phyloP scores from a whole-genome alignment of 148 eudicot genomes.

The Vaccinium corymbosum region DNA sequence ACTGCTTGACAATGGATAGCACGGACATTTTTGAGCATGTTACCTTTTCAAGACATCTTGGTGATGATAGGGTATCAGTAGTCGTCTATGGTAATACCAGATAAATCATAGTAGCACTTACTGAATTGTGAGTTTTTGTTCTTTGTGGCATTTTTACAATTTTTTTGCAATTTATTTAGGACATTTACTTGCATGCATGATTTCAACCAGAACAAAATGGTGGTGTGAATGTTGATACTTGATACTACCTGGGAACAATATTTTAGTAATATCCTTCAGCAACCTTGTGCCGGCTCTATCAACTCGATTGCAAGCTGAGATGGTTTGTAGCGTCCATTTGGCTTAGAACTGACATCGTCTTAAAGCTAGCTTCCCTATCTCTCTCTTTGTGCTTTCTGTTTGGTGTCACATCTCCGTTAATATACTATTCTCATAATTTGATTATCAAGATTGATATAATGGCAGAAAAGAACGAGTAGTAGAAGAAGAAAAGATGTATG shows the following conservation, averaged over 20 bases:
- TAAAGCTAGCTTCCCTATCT: not conserved
- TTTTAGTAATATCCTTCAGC: not conserved
- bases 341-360: not conserved
- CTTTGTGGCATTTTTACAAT: not conserved
- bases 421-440: not conserved
- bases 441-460: not conserved
- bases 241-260: not conserved
- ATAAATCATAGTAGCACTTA: not conserved
- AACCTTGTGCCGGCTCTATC: not conserved
- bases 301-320: not conserved
- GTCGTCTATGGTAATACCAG: not conserved
- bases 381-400: not conserved
- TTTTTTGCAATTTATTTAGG: not conserved
- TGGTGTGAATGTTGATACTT: not conserved
- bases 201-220: not conserved
- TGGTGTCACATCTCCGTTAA: not conserved
- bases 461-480: no score
- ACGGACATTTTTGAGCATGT: not conserved
- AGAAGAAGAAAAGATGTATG: not conserved
- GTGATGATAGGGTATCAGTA: not conserved
- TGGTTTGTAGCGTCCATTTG: not conserved
- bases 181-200: not conserved
- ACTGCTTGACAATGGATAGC: not conserved
- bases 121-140: not conserved
- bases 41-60: not conserved